Conservation (phyloP, 441 rosid genomes). For the Croton laevigatus region DNA sequence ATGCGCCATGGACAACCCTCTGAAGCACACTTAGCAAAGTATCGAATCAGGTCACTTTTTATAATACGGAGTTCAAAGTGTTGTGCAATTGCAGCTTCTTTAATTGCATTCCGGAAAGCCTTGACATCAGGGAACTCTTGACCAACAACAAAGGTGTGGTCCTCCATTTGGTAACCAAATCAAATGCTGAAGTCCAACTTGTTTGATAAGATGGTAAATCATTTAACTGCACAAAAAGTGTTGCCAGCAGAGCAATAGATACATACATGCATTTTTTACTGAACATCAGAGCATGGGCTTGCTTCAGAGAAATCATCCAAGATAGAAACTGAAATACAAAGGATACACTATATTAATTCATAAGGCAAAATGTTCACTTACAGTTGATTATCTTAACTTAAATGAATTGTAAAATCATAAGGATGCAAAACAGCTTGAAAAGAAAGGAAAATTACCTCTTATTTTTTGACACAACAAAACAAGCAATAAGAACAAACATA, state of each 20-base stretch:
- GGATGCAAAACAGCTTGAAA: background rate
- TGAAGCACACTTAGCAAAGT: conserved; percentile 57
- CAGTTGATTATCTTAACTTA: background rate
- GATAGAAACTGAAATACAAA: conserved; percentile 23
- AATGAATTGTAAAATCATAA: background rate
- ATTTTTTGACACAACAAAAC: background rate
- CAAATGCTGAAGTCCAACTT: conserved; percentile 21
- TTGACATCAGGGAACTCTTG: conserved; percentile 62
- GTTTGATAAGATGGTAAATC: conserved; percentile 13
- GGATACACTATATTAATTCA: background rate
- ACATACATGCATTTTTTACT: background rate
- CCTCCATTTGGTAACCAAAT: conserved; percentile 33
- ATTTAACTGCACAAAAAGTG: conserved; percentile 11
- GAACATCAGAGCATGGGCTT: conserved; percentile 4
- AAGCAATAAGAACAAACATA: background rate
- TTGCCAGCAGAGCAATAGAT: background rate
- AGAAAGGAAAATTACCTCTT: background rate
- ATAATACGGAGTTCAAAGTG: conserved; percentile 58
- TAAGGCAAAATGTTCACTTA: background rate
- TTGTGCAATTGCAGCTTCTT: conserved; percentile 59
- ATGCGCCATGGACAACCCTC: conserved; percentile 65
- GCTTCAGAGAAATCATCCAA: conserved; percentile 12
- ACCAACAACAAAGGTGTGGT: conserved; percentile 40
- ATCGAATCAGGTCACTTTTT: conserved; percentile 52
- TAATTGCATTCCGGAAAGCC: conserved; percentile 54